Conservation (phyloP, 176 grass and related monocot genomes). For the Oryza brachyantha region DNA sequence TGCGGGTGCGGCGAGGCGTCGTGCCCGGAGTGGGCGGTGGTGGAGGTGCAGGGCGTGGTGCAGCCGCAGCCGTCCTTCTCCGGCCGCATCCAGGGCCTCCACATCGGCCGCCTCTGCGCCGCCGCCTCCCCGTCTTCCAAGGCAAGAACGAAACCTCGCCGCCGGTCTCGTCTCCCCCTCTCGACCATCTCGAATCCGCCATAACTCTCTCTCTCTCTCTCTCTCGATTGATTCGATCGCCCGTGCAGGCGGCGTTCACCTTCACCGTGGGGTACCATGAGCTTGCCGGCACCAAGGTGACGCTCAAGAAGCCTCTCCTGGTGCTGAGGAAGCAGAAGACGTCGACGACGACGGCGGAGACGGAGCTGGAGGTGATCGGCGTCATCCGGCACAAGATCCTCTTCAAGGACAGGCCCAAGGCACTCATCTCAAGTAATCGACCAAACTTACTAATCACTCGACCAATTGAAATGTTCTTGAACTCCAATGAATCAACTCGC, state of each 20-base stretch:
- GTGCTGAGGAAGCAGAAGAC: conserved; percentile 69
- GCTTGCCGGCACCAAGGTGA: conserved; percentile 61
- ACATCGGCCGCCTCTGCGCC: conserved; percentile 81
- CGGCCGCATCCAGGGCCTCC: conserved; percentile 63
- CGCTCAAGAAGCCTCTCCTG: conserved; percentile 81
- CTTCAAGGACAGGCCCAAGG: conserved; percentile 88
- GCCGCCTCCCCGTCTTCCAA: conserved; percentile 51
- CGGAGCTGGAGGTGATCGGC: conserved; percentile 75
- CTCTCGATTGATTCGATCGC: neutral
- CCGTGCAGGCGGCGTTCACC: conserved; percentile 66
- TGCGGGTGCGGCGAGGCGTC: conserved; percentile 58
- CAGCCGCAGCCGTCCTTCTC: conserved; percentile 57
- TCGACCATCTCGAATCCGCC: neutral
- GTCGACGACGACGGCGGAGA: neutral
- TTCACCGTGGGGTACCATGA: conserved; percentile 96
- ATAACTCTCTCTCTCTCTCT: no score
- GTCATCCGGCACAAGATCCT: conserved; percentile 88
- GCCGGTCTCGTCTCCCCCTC: neutral
- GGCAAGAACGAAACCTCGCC: conserved; percentile 8
- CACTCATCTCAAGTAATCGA: conserved; percentile 75
- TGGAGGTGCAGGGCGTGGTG: conserved; percentile 89
- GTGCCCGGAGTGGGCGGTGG: conserved; percentile 80
- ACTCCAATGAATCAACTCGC: neutral
- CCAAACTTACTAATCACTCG: neutral
- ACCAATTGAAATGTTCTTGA: neutral